Conservation (phyloP, 2,329 filamentous ascomycete genomes). For the Pestalotiopsis sp. region DNA sequence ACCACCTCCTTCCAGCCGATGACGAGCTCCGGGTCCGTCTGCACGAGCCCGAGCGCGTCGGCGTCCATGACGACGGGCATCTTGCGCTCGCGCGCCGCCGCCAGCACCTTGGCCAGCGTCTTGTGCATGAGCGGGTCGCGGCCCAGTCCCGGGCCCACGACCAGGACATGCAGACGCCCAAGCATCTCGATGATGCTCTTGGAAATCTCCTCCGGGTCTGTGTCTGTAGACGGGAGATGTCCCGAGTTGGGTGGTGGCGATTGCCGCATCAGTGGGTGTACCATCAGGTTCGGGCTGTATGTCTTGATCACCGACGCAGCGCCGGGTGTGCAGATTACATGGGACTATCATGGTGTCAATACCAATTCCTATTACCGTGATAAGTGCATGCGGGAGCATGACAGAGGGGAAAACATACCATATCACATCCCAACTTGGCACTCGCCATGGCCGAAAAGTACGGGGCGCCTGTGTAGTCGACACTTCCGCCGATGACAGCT, state of each 20-base stretch:
- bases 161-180: conserved; percentile 83
- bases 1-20: conserved; percentile 81
- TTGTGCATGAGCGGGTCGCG: conserved; percentile 88
- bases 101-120: conserved; percentile 76
- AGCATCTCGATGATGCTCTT: conserved; percentile 76
- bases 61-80: conserved; percentile 90
- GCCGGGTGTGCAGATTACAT: conserved; percentile 91
- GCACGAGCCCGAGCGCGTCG: conserved; percentile 79
- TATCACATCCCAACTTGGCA: conserved; percentile 83
- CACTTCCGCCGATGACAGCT: conserved; percentile 90
- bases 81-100: conserved; percentile 68
- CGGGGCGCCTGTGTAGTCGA: conserved; percentile 95
- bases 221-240: conserved; percentile 51
- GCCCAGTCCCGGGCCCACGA: conserved; percentile 89
- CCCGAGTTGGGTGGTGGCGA: conserved; percentile 39
- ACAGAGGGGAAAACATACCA: conserved; percentile 54
- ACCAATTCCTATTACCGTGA: neutral
- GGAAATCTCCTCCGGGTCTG: conserved; percentile 61
- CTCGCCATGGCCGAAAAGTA: conserved; percentile 99
- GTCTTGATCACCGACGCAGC: conserved; percentile 92
- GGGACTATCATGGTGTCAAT: conserved; percentile 56
- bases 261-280: conserved; percentile 92
- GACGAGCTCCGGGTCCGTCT: conserved; percentile 73
- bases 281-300: conserved; percentile 98
- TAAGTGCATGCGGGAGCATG: neutral